phyloP scores from a whole-genome alignment of 257 asterid genomes.

The Solanum peruvianum region DNA sequence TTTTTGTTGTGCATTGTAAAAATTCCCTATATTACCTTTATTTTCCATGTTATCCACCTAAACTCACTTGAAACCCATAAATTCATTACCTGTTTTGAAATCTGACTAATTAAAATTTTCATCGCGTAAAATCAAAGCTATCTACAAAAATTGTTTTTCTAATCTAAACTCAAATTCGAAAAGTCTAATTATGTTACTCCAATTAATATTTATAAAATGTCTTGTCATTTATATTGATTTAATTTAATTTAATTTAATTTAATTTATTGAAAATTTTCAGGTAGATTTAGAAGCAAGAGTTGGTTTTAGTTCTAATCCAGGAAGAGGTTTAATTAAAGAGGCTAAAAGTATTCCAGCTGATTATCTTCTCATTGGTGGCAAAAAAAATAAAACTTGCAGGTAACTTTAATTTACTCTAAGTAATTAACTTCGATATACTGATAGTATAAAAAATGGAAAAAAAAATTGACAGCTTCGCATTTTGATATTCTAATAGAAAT shows the following conservation, averaged over 20 bases:
- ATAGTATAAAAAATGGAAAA: background rate
- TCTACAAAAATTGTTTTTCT: background rate
- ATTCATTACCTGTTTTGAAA: rapidly evolving
- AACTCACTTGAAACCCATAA: background rate
- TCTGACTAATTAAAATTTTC: background rate
- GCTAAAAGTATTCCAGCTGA: constrained; percentile 47
- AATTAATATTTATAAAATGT: background rate
- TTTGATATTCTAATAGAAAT: background rate
- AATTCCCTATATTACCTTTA: background rate
- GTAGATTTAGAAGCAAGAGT: constrained; percentile 73
- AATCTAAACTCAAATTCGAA: background rate
- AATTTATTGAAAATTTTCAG: constrained; percentile 11
- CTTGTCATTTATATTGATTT: background rate
- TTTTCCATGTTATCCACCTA: background rate
- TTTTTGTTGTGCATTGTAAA: too few species aligned
- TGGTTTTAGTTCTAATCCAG: constrained; percentile 39
- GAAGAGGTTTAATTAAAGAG: constrained; percentile 49
- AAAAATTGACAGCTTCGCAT: too few species aligned
- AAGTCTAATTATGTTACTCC: background rate
- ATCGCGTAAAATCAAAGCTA: background rate
- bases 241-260: background rate
- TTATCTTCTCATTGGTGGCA: constrained; percentile 48
- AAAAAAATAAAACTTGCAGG: constrained; percentile 27
- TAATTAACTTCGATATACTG: background rate
- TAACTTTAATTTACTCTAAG: constrained; percentile 8